Percentiles rank a stretch among this genome's conserved stretches.
These are phyloP conservation scores for Chalaropsis ovoidea DNA, from an alignment of 2,329 filamentous ascomycete species.

Conservation along the genomic window DNA sequence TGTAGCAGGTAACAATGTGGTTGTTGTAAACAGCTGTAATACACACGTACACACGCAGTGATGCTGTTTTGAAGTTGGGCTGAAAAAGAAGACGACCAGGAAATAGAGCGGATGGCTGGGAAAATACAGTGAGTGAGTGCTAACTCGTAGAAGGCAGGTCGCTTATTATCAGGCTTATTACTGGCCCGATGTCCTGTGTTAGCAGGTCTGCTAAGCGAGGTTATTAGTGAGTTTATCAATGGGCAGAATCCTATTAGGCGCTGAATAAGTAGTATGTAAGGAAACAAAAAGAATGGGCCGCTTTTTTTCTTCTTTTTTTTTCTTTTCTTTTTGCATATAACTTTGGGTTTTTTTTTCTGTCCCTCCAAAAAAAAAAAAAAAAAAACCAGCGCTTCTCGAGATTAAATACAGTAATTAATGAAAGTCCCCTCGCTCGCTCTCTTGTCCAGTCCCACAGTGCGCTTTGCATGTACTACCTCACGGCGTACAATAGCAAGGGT, in stretches of 20 bases:
- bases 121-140: no score
- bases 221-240: neutral
- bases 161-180: neutral
- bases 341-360: no score
- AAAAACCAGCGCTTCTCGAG: neutral
- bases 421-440: neutral
- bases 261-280: neutral
- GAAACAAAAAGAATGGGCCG: neutral
- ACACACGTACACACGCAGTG: no score
- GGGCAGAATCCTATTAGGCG: neutral
- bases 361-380: neutral
- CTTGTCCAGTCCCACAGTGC: conserved; percentile 12
- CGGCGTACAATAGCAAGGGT: conserved; percentile 10
- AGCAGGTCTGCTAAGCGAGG: neutral
- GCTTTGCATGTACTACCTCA: conserved; percentile 4
- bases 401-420: neutral
- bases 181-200: neutral
- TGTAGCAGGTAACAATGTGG: no score
- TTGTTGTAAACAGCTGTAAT: no score
- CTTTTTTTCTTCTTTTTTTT: neutral
- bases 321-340: no score
- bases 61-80: no score
- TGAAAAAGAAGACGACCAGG: no score
- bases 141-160: neutral
- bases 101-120: no score